Base-by-base conservation (phyloP, 2,329 filamentous ascomycete genomes). In the Trichoderma semiorbis region DNA sequence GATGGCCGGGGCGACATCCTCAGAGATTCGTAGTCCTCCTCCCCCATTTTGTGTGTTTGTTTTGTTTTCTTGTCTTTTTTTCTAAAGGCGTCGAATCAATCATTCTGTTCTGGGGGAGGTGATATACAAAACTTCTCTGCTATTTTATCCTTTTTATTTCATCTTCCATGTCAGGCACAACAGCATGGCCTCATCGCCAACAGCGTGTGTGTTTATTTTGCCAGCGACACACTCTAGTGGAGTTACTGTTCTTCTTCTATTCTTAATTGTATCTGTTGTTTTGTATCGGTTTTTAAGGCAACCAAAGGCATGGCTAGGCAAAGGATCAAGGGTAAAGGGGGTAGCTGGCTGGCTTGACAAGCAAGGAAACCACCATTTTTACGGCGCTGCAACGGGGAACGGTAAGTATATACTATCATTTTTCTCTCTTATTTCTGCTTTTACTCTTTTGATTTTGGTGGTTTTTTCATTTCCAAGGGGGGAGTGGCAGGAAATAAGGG, bases 1-100 rank as follows among this genome's bases (percentile, higher is more conserved):
- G 71, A 72, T 21, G 58, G 58, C 11, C 53, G 55, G 16, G 30
- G 24, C 16, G 68, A 63, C 55, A 24, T 67, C 24, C n/a, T 72
- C 21, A 28, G 71, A 28, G 71, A 72, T 24, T 71, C 39, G 8
- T 68, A 32, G 18, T 60, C 26, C 16, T 24, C 14, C 5, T 24
- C 21, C 34, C n/a, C 14, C 28, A 6, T 16, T 18, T 21, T 30
- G 3, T 43, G 6, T 50, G 18, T 61, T 16, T 61, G n/a, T 36
- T 34, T 26, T 61, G 14, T 55, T 18, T 34, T 65, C 24, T 58
- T n/a, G 11, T 28, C 50, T 26, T n/a, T 58, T 14, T 58, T 43
- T 12, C 47, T 14, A 26, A 57, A 57, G 64, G 64, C 64, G 64
- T 67, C 11, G 61, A 64, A 64, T 47, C 61, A 43, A n/a, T 55